Conservation (phyloP, 1,284 basidiomycete genomes). For the Moesziomyces antarcticus region DNA sequence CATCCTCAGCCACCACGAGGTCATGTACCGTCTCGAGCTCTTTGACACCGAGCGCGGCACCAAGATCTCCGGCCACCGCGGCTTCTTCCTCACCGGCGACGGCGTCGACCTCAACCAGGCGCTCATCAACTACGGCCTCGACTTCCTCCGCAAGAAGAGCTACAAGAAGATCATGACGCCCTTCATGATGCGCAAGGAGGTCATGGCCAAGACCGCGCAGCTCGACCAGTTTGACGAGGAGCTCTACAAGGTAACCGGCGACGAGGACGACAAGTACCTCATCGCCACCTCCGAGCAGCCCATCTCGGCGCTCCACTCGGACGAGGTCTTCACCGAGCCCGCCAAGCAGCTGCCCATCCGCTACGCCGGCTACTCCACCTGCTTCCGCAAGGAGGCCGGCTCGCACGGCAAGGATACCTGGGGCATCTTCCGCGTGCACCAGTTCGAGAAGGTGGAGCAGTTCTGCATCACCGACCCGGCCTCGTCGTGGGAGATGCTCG, state of each 20-base stretch:
- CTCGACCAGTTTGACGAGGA: conserved; percentile 98
- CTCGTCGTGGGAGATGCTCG: conserved; percentile 90
- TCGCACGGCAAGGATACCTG: conserved; percentile 97
- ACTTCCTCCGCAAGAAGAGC: conserved; percentile 83
- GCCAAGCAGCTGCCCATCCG: conserved; percentile 88
- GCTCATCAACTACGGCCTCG: conserved; percentile 91
- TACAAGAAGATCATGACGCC: conserved; percentile 97
- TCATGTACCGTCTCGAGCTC: conserved; percentile 89
- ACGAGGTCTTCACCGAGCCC: conserved; percentile 96
- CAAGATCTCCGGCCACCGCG: conserved; percentile 94
- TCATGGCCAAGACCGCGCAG: conserved; percentile 97
- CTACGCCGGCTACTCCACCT: conserved; percentile 82
- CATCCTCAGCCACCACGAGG: conserved; percentile 96
- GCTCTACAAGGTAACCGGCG: conserved; percentile 88
- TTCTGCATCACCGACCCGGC: conserved; percentile 91
- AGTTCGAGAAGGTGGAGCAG: conserved; percentile 98
- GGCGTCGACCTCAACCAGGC: conserved; percentile 98
- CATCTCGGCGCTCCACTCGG: conserved; percentile 91
- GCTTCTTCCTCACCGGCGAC: conserved; percentile 94
- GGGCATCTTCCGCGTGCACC: conserved; percentile 99
- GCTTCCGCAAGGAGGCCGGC: conserved; percentile 98
- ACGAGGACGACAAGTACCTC: conserved; percentile 96
- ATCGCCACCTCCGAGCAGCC: conserved; percentile 99
- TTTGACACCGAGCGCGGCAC: conserved; percentile 90
- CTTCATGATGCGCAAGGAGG: conserved; percentile 98